These are phyloP conservation scores for Kwoniella shivajii DNA, from an alignment of 1,284 basidiomycete species.

Conservation along the genomic window DNA sequence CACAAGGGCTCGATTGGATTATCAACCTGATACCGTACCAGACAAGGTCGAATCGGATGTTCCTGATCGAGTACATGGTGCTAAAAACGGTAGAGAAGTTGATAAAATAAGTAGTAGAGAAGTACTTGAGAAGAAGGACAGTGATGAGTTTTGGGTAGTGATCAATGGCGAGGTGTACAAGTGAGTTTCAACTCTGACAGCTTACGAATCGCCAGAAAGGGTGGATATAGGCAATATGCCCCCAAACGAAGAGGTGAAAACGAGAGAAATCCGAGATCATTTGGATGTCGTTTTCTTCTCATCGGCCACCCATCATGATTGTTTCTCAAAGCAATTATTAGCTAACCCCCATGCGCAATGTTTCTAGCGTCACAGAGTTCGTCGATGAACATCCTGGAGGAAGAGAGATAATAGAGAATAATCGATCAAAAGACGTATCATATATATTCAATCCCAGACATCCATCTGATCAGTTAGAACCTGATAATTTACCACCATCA, in stretches of 20 bases:
- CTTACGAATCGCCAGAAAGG: too few species aligned
- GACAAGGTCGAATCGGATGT: conserved; percentile 18
- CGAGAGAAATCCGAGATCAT: too few species aligned
- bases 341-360: neutral
- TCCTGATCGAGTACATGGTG: conserved; percentile 19
- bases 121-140: conserved; percentile 35
- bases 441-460: conserved; percentile 49
- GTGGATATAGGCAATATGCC: too few species aligned
- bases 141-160: conserved; percentile 47
- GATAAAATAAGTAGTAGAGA: conserved; percentile 27
- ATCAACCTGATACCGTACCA: conserved; percentile 14
- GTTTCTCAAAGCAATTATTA: too few species aligned
- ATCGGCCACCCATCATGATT: too few species aligned
- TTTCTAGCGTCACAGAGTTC: conserved; percentile 44
- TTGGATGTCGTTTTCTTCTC: too few species aligned
- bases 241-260: too few species aligned
- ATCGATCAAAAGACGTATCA: conserved; percentile 47
- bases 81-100: neutral
- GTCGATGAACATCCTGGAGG: conserved; percentile 50
- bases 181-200: too few species aligned
- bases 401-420: conserved; percentile 44
- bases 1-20: conserved; percentile 28
- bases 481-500: conserved; percentile 39
- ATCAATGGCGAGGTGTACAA: conserved; percentile 51
- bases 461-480: conserved; percentile 47